Percentiles rank a stretch among this genome's conserved stretches.
Conservation (phyloP, 257 asterid genomes). For the Gentiana macrophylla region DNA sequence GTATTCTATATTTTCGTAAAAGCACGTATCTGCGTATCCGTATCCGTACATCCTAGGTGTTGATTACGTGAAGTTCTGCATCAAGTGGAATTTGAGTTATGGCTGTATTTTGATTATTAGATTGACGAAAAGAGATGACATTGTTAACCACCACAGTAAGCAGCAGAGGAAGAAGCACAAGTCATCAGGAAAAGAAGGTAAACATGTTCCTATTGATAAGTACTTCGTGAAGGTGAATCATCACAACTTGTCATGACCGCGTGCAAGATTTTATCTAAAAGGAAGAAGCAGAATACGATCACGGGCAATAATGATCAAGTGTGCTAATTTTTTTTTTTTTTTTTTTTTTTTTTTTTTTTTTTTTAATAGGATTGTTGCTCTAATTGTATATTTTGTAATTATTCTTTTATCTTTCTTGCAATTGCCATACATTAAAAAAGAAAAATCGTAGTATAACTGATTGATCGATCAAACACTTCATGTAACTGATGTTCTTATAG, state of each 20-base stretch:
- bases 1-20: too few species aligned
- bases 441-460: too few species aligned
- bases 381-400: background rate
- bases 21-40: too few species aligned
- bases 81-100: background rate
- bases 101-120: constrained; percentile 20
- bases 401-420: background rate
- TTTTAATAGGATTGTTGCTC: background rate
- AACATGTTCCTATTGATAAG: constrained; percentile 63
- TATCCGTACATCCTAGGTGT: too few species aligned
- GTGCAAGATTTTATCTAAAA: background rate
- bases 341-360: too few species aligned
- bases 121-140: constrained; percentile 27
- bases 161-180: constrained; percentile 58
- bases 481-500: too few species aligned
- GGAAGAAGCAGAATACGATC: too few species aligned
- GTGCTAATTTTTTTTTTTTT: too few species aligned
- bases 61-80: background rate
- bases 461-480: too few species aligned
- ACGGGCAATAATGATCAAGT: too few species aligned
- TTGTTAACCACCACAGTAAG: constrained; percentile 20
- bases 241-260: constrained; percentile 24
- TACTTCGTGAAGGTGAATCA: constrained; percentile 55
- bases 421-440: too few species aligned
- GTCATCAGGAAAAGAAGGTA: constrained; percentile 34